Evolutionary conservation across 148 eudicot genomes (phyloP), one percentile per base, ranked within the genome.

Genomic region (Chenopodium quinoa): DNA sequence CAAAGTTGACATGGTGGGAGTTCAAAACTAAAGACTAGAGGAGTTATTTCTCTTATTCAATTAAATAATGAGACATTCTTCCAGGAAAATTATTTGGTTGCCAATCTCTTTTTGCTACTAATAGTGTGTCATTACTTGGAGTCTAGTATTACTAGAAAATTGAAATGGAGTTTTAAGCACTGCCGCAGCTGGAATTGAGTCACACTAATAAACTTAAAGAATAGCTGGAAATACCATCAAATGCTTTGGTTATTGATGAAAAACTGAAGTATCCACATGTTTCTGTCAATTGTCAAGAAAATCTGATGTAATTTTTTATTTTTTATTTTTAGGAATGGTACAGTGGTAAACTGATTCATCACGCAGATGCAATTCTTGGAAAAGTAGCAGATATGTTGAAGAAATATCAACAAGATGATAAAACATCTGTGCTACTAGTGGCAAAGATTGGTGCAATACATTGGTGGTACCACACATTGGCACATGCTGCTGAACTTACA

Each of bases 401-500:
- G 82, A 90, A 86, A 79, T 90, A 89, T 86, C 91, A 90, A 78
- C 78, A 86, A 63, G 72, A 87, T 73, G 87, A 84, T 78, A 85
- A 82, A 80, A 73, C 77, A 77, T 79, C 90, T 52, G 85, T 89
- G 68, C 84, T 88, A 34, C 82, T 91, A 46, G 91, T 89, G 83
- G 94, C 88, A 70, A 90, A 92, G 79, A 87, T 92, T 72, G 92
- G 89, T 73, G 75, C 85, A 37, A 83, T 90, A 72, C 88, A 90
- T 86, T 92, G 93, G 95, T 88, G 91, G 88, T 92, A 89, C 84
- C 83, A 82, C 75, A 88, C 95, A 37, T 65, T 74, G 6, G 84
- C 91, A 52, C 94, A 92, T 78, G 89, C 93, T 60, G 90, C 93
- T 47, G 95, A 92, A 82, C 88, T 92, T 64, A 90, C 93, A 71